Base-by-base conservation (phyloP, 805 yeast species). In the Wickerhamiella siamensis region DNA sequence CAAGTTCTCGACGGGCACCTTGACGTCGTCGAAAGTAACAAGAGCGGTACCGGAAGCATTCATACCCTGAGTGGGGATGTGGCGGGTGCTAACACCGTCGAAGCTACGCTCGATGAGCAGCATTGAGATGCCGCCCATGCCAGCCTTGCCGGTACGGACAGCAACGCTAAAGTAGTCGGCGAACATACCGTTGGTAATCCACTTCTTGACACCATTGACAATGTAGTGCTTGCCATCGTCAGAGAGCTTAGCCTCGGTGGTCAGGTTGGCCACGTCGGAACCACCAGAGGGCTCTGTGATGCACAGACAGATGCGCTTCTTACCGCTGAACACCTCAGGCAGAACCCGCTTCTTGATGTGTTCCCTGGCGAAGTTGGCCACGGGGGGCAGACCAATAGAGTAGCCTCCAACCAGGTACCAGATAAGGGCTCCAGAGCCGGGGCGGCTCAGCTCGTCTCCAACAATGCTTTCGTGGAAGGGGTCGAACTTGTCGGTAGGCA, bases 231-330 rank as follows among this genome's bases (percentile, higher is more conserved):
- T 61, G 31, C 69, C 69, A 44, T 64, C 69, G n/a, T 58, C 54
- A 22, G 69, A 58, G 53, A 50, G 49, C 40, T 48, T 57, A 31
- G 69, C 69, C 6, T 61, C 48, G 26, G 68, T 61, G 36, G 62
- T 60, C 40, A 64, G 47, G 46, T 62, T 60, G 29, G 70, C 69
- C 6, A 64, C 70, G 46, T 64, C 69, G 32, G 66, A 61, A 17
- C 69, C 69, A 20, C 66, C 69, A 36, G 59, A 59, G 15, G 69
- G 70, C 54, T 64, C 69, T 20, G 70, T 64, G 54, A 64, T 64
- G 41, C 63, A 56, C 34, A 64, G 51, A 43, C 70, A 65, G 44
- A 60, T 54, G 38, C 70, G 61, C 56, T 63, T 64, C 39, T 60
- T 55, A 19, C 69, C 69, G 27, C 46, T 38, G 31, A 65, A 42